Evolutionary conservation across 192 early-diverging fungal genomes (phyloP).

Genomic region (Linnemannia schmuckeri): DNA sequence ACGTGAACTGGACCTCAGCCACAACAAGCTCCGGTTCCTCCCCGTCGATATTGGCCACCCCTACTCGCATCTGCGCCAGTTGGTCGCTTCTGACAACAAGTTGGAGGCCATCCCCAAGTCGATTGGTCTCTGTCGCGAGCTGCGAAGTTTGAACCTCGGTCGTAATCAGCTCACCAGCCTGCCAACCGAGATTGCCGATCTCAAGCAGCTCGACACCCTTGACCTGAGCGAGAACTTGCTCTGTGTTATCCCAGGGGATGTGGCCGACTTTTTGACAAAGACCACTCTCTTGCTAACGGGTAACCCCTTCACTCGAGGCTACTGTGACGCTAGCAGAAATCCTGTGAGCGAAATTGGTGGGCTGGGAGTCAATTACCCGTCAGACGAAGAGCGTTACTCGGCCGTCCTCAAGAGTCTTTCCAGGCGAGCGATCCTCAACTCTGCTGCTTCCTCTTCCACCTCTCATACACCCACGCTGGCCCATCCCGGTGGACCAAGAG

Average conservation of each 20-base stretch:
- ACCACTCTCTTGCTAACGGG: conserved; percentile 65
- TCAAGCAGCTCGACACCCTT: conserved; percentile 62
- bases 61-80: conserved; percentile 48
- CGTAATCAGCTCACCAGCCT: conserved; percentile 64
- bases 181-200: conserved; percentile 57
- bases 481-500: conserved; percentile 6
- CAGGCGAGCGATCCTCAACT: conserved; percentile 44
- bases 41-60: conserved; percentile 60
- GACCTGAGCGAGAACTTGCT: conserved; percentile 67
- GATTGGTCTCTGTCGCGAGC: conserved; percentile 59
- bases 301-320: conserved; percentile 63
- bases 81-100: conserved; percentile 62
- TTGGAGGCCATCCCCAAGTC: conserved; percentile 64
- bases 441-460: conserved; percentile 37
- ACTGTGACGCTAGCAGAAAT: conserved; percentile 43
- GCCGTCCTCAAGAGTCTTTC: conserved; percentile 52
- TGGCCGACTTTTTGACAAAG: conserved; percentile 58
- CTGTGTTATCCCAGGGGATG: conserved; percentile 60
- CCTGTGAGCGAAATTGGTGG: conserved; percentile 47
- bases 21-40: conserved; percentile 61
- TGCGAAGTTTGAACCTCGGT: conserved; percentile 61
- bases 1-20: conserved; percentile 65
- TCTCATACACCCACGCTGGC: conserved; percentile 24
- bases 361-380: conserved; percentile 31
- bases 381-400: conserved; percentile 50